Evolutionary conservation across 495 filamentous ascomycete species (phyloP).

Genomic region (Penicillium paxilli): DNA sequence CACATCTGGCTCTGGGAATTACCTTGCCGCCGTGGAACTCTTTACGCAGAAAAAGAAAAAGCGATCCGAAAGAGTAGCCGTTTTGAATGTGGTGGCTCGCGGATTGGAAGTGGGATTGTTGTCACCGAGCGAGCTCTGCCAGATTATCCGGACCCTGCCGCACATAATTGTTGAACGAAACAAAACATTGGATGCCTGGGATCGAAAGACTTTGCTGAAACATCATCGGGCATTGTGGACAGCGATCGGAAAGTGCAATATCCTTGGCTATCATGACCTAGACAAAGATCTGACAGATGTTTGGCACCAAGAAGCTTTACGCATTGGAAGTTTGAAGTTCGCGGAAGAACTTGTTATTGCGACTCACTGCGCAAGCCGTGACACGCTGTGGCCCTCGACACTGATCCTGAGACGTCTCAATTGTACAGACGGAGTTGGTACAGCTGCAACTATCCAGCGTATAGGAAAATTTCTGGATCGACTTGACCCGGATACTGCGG

Average conservation of each 20-base stretch:
- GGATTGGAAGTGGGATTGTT: conserved; percentile 42
- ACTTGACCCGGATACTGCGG: conserved; percentile 25
- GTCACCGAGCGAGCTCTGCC: conserved; percentile 33
- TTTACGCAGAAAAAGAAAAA: conserved; percentile 16
- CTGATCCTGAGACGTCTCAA: conserved; percentile 33
- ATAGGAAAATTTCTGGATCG: conserved; percentile 19
- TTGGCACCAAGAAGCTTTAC: conserved; percentile 34
- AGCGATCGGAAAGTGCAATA: conserved; percentile 39
- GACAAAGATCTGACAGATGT: conserved; percentile 23
- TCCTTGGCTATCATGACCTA: conserved; percentile 37
- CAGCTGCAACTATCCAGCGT: conserved; percentile 6
- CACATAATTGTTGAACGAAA: conserved; percentile 19
- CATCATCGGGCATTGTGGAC: conserved; percentile 39
- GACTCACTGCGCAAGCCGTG: conserved; percentile 19
- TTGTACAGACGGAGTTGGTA: conserved; percentile 1
- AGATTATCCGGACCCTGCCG: conserved; percentile 30
- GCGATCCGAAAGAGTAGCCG: conserved; percentile 10
- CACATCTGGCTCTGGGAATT: conserved; percentile 41
- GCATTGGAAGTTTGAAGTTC: conserved; percentile 20
- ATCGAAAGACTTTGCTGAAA: conserved; percentile 14
- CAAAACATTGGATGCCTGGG: conserved; percentile 14
- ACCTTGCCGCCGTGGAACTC: conserved; percentile 24
- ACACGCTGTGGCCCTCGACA: conserved; percentile 23
- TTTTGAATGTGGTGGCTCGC: conserved; percentile 31
- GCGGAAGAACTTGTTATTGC: conserved; percentile 34